Base-by-base conservation (phyloP, 345 rosid genomes). In the Moringa oleifera region DNA sequence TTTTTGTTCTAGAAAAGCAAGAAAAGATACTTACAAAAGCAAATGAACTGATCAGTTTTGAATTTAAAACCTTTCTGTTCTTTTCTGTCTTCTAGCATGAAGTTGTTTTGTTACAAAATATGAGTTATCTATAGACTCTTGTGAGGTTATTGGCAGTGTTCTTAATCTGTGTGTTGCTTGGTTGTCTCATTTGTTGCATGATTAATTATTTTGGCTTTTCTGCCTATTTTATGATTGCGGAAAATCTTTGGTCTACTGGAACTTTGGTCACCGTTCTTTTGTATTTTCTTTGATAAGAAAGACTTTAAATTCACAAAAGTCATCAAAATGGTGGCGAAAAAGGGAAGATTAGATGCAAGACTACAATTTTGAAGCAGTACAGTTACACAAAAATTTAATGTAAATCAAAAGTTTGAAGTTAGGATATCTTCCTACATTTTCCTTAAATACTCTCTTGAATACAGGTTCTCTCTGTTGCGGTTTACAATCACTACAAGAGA, bases 391-490 rank as follows among this genome's bases (percentile, higher is more conserved):
- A n/a, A n/a, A n/a, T n/a, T n/a, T n/a, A n/a, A n/a, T n/a, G n/a
- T n/a, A n/a, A n/a, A n/a, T n/a, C n/a, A n/a, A n/a, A n/a, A n/a
- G n/a, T n/a, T n/a, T n/a, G n/a, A n/a, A n/a, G n/a, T n/a, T n/a
- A n/a, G n/a, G n/a, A n/a, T 41, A 7, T 28, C 33, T 9, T 41
- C 13, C 17, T 41, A n/a, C n/a, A 7, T 11, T 41, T 41, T 37
- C 23, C 37, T 52, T 49, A 23, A 0, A 17, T 8, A 11, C 51
- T 58, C 54, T 61, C 41, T 51, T 63, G 53, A 64, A 59, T 76
- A 51, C 83, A 95, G 99, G 98, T 95, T 69, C 97, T 95, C 33
- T 80, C 99, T 4, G 99, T 91, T 63, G 99, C 96, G 31, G 98
- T 95, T 67, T 95, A 89, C 84, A 95, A 95, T 80, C 99, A 95